Percentiles rank a stretch among this genome's conserved stretches.
Conservation (phyloP, 805 yeast species). For the Myxozyma lipomycoides region DNA sequence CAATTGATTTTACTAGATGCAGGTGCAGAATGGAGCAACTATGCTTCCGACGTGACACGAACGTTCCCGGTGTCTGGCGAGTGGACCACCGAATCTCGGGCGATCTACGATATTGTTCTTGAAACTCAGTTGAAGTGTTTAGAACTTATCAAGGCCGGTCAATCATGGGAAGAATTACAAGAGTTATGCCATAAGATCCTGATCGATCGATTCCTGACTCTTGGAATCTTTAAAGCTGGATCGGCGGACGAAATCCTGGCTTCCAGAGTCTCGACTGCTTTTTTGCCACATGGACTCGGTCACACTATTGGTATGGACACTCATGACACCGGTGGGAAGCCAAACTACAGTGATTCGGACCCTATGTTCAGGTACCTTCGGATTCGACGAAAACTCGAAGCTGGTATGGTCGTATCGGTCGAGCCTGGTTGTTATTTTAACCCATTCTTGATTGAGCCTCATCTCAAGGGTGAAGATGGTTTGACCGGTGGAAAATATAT, state of each 20-base stretch:
- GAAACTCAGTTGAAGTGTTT: conserved; percentile 78
- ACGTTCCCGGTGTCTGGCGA: conserved; percentile 89
- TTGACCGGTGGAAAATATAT: conserved; percentile 53
- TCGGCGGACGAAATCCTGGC: conserved; percentile 60
- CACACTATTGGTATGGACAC: conserved; percentile 93
- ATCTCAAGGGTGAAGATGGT: conserved; percentile 43
- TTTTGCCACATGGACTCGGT: conserved; percentile 95
- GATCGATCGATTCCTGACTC: conserved; percentile 60
- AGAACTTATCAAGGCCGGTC: conserved; percentile 76
- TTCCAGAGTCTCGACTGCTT: conserved; percentile 67
- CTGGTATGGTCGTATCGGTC: conserved; percentile 84
- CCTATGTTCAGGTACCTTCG: conserved; percentile 73
- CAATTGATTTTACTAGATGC: conserved; percentile 83
- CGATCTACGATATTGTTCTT: conserved; percentile 70
- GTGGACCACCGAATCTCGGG: conserved; percentile 84
- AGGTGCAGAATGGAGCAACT: conserved; percentile 94
- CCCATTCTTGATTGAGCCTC: conserved; percentile 68
- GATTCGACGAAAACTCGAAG: conserved; percentile 64
- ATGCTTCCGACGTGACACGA: conserved; percentile 91
- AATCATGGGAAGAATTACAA: conserved; percentile 80
- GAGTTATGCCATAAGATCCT: conserved; percentile 72
- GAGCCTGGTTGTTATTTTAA: conserved; percentile 96
- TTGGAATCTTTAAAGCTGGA: conserved; percentile 65
- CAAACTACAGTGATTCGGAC: conserved; percentile 81
- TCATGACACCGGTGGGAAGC: conserved; percentile 88